Base-by-base conservation (phyloP, 2,329 filamentous ascomycete species). In the Alternaria sp. region DNA sequence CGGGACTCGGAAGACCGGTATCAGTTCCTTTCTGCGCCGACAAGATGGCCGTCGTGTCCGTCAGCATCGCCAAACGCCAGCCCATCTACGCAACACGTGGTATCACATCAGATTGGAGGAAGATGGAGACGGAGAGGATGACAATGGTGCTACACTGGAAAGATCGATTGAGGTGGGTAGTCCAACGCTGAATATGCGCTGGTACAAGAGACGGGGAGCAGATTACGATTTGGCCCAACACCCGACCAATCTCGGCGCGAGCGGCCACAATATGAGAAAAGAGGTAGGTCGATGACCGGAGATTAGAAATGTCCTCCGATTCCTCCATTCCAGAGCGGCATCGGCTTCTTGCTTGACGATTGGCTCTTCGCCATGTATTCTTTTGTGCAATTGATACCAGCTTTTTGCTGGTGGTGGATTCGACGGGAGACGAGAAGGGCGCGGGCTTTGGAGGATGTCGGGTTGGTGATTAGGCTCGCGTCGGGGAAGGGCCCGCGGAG, bases 251-350 rank as follows among this genome's bases (percentile, higher is more conserved):
- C 2, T 9, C 15, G 4, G 1, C 32, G 7, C 32, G 15, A 36
- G 7, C 32, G 32, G 32, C 7, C 13, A n/a, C 13, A 0, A 36
- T 36, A 36, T 3, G 0, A 36, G 0, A 0, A 9, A n/a, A 36
- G 32, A 36, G 15, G n/a, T 36, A 4, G 32, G 1, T 36, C 8
- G 32, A 36, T 36, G 32, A 36, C 15, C 32, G 13, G 32, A 36
- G 32, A 36, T 36, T 1, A 5, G 13, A 4, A 2, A n/a, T 5
- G 2, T 36, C 15, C 0, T 9, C 15, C 0, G 15, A 9, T 8
- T n/a, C 32, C 7, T 36, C 32, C 13, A 36, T 4, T 36, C 32
- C 5, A n/a, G 32, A 5, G 32, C 1, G 7, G 32, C 32, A 36
- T 36, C 4, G 15, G 15, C 32, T 36, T 36, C 32, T 36, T 3